A percentile compares a stretch with the other conserved stretches of the same genome.
Evolutionary conservation across 495 filamentous ascomycete species (phyloP).

Genomic region (Lasiosphaeriaceae sp.): DNA sequence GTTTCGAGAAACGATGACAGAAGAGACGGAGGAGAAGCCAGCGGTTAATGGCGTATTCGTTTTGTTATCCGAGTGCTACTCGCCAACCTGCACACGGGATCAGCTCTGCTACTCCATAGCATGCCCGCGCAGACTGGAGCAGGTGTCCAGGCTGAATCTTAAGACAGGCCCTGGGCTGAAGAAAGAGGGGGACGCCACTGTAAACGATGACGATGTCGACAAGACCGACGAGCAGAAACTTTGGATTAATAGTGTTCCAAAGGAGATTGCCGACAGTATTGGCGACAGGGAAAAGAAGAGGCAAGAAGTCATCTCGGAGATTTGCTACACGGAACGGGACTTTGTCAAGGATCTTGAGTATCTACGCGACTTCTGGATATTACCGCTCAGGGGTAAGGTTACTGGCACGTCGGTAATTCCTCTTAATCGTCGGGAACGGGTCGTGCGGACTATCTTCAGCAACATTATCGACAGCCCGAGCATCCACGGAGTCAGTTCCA

Average conservation of each 20-base stretch:
- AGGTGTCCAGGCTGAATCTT: conserved; percentile 88
- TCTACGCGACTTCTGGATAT: conserved; percentile 97
- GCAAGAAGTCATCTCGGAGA: conserved; percentile 95
- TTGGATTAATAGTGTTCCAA: conserved; percentile 98
- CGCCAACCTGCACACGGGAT: conserved; percentile 91
- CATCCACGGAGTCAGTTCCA: conserved; percentile 84
- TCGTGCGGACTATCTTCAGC: conserved; percentile 90
- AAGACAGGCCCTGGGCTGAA: conserved; percentile 85
- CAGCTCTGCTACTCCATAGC: conserved; percentile 98
- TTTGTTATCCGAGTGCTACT: conserved; percentile 94
- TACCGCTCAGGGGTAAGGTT: conserved; percentile 70
- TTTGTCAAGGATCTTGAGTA: conserved; percentile 99
- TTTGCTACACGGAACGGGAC: conserved; percentile 98
- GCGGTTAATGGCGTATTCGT: conserved; percentile 97
- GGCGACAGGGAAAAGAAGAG: conserved; percentile 92
- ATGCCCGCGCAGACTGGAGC: conserved; percentile 89
- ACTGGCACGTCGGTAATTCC: conserved; percentile 76
- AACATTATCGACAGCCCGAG: conserved; percentile 79
- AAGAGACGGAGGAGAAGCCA: conserved; percentile 67
- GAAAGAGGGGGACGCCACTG: conserved; percentile 68
- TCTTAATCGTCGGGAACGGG: conserved; percentile 78
- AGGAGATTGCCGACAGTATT: conserved; percentile 87
- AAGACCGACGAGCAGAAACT: conserved; percentile 94
- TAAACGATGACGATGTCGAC: conserved; percentile 78
- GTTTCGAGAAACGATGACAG: conserved; percentile 88